Base-by-base conservation (phyloP, 2,329 filamentous ascomycete species). In the Fusarium transvaalense region DNA sequence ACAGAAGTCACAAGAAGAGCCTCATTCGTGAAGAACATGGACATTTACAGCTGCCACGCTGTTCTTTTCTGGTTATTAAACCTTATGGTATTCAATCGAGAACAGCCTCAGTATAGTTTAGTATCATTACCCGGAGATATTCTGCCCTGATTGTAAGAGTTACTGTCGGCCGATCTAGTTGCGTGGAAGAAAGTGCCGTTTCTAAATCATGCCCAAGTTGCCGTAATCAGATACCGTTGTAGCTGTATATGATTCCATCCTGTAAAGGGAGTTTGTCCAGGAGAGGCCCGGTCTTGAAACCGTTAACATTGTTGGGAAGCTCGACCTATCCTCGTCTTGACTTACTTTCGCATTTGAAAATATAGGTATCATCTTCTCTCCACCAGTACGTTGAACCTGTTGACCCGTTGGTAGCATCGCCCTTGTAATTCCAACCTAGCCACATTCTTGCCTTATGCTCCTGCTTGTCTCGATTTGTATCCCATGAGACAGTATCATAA, bases 1-100 rank as follows among this genome's bases (percentile, higher is more conserved):
- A 4, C 38, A 8, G 45, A 12, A 4, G 6, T n/a, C 4, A 46
- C 54, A 5, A 72, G 37, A 21, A 59, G 42, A 0, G 62, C 53
- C 25, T 72, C 59, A 2, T 73, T 71, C 8, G 65, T 59, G 23
- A 72, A 56, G 38, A 57, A 61, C 41, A 64, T 67, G n/a, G 32
- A 50, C 5, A 69, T 47, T 29, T 69, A 56, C 4, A 72, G 57
- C 3, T n/a, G 25, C 9, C 19, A 5, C 15, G 8, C 14, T 0
- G 27, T 35, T 15, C 1, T 1, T 3, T 37, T 21, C 9, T 25
- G 23, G 23, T 25, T 25, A 4, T 25, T 25, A 25, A n/a, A n/a
- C n/a, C n/a, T n/a, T n/a, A n/a, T n/a, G n/a, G n/a, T n/a, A n/a
- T n/a, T n/a, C n/a, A n/a, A n/a, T n/a, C n/a, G n/a, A n/a, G n/a